Percentiles rank a stretch among this genome's conserved stretches.
These are phyloP conservation scores for Prunus fruticosa DNA, from an alignment of 306 rosid species.

Conservation along the genomic window DNA sequence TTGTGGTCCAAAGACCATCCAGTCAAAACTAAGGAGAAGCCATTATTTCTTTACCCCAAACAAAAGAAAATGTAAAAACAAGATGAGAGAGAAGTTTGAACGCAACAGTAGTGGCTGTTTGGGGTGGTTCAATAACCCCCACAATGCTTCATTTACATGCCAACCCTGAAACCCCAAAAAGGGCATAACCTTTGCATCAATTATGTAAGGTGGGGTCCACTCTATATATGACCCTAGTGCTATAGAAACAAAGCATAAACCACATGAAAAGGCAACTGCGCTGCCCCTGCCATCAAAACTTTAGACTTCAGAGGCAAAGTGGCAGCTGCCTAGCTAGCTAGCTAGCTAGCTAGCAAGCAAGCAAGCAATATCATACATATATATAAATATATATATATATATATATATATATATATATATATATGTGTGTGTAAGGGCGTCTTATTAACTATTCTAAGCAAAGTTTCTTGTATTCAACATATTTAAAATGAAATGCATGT, in stretches of 20 bases:
- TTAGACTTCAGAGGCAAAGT: too few relatives aligned
- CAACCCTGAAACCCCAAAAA: background rate
- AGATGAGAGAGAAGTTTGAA: background rate
- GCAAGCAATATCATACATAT: background rate
- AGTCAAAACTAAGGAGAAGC: background rate
- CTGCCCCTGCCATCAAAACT: too few relatives aligned
- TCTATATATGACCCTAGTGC: too few relatives aligned
- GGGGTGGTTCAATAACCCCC: slow-evolving; percentile 3
- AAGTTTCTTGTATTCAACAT: background rate
- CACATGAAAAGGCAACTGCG: too few relatives aligned
- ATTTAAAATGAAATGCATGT: background rate
- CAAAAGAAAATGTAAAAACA: background rate
- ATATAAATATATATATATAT: too few relatives aligned
- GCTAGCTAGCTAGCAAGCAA: background rate
- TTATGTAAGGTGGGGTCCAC: too few relatives aligned
- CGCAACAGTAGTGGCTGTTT: background rate
- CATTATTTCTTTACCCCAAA: background rate
- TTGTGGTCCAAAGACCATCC: background rate
- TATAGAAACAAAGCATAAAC: too few relatives aligned
- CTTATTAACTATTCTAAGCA: background rate
- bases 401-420: too few relatives aligned
- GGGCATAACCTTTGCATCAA: too few relatives aligned
- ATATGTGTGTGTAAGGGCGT: background rate
- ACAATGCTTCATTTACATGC: background rate
- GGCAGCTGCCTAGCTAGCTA: too few relatives aligned